Percentiles rank a stretch among this genome's conserved stretches.
Evolutionary conservation across 129 eudicot species (phyloP).

Genomic region (Flaveria ramosissima): DNA sequence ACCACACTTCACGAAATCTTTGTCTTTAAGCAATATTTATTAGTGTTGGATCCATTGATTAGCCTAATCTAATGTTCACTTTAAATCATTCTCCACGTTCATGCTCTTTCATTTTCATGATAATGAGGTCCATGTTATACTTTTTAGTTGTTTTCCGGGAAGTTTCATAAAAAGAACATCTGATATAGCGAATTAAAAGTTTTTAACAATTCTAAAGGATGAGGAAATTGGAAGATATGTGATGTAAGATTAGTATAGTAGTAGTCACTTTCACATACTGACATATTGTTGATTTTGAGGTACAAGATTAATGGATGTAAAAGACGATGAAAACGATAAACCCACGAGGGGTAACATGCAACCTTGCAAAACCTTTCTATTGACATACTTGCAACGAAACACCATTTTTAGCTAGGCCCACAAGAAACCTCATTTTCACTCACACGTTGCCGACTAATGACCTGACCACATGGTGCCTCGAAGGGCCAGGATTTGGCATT

Average conservation of each 20-base stretch:
- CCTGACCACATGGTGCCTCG: slow-evolving; percentile 64
- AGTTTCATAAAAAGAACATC: neutral
- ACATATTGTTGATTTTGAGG: slow-evolving; percentile 46
- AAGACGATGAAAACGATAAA: slow-evolving; percentile 50
- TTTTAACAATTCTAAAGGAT: neutral
- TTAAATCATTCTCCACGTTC: slow-evolving; percentile 23
- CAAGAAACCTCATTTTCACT: slow-evolving; percentile 36
- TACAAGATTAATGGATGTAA: slow-evolving; percentile 33
- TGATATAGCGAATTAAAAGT: neutral
- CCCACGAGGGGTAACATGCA: slow-evolving; percentile 93
- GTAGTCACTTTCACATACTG: slow-evolving; percentile 49
- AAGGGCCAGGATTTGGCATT: slow-evolving; percentile 35
- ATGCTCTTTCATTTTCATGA: slow-evolving; percentile 2
- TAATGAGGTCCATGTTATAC: slow-evolving; percentile 24
- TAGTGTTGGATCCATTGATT: slow-evolving; percentile 25
- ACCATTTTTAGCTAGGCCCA: slow-evolving; percentile 42
- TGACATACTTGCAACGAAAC: slow-evolving; percentile 33
- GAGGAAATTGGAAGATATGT: slow-evolving; percentile 16
- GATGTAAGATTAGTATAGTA: slow-evolving; percentile 33
- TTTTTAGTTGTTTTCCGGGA: neutral
- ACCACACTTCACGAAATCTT: slow-evolving; percentile 35
- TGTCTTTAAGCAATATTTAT: slow-evolving; percentile 38
- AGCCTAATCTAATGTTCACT: slow-evolving; percentile 16
- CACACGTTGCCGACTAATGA: slow-evolving; percentile 50
- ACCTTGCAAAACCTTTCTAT: slow-evolving; percentile 34